Conservation (phyloP, 257 asterid genomes). For the Mentha longifolia region DNA sequence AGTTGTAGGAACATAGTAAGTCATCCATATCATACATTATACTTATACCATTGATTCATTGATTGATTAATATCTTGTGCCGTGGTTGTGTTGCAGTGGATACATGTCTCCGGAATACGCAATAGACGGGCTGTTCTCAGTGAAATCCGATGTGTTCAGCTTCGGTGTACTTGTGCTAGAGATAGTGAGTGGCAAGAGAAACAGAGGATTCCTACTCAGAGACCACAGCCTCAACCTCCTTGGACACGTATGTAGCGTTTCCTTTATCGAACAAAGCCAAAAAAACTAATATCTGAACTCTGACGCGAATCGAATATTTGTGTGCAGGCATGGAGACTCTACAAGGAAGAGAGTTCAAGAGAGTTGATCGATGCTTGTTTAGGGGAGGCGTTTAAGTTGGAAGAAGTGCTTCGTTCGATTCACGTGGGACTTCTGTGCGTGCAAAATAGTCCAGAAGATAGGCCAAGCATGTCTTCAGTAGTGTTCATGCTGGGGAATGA, state of each 20-base stretch:
- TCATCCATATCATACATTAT: neutral
- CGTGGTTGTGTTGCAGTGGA: neutral
- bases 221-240: slow-evolving; percentile 3
- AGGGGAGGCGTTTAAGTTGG: neutral
- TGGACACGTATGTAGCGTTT: no score
- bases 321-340: slow-evolving; percentile 5
- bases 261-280: no score
- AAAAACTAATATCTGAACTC: no score
- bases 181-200: neutral
- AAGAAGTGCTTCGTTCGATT: neutral
- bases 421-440: neutral
- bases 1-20: slow-evolving; percentile 31
- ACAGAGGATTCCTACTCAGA: neutral
- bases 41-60: no score
- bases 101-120: slow-evolving; percentile 30
- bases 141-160: slow-evolving; percentile 22
- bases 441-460: neutral
- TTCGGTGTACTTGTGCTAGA: slow-evolving; percentile 12
- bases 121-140: slow-evolving; percentile 19
- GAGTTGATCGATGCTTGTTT: neutral
- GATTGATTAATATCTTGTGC: neutral
- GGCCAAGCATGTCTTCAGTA: neutral
- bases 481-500: slow-evolving; percentile 1
- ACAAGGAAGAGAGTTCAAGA: neutral
- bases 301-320: no score